These are phyloP conservation scores for Ceratobasidium sp. DNA, from an alignment of 1,284 basidiomycete species.

Conservation along the genomic window DNA sequence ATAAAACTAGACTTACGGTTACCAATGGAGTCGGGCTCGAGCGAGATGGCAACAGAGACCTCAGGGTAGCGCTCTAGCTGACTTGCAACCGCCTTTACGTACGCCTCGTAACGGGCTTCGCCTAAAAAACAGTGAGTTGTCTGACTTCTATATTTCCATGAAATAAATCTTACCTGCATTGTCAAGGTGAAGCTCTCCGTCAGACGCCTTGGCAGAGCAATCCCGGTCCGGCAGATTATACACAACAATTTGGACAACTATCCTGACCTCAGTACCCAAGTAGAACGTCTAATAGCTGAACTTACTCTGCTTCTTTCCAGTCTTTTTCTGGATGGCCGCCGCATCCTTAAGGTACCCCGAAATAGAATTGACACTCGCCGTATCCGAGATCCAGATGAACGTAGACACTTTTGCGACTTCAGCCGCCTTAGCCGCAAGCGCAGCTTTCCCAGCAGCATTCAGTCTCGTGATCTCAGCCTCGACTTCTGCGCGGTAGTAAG, in stretches of 20 bases:
- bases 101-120: conserved; percentile 45
- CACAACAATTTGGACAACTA: conserved; percentile 44
- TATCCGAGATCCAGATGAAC: conserved; percentile 44
- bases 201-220: conserved; percentile 46
- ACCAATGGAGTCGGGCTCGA: conserved; percentile 46
- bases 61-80: conserved; percentile 44
- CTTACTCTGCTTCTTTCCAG: conserved; percentile 41
- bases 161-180: conserved; percentile 33
- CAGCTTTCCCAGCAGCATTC: conserved; percentile 36
- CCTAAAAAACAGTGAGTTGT: conserved; percentile 13
- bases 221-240: conserved; percentile 47
- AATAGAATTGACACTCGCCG: conserved; percentile 28
- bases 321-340: conserved; percentile 26
- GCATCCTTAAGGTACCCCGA: conserved; percentile 42
- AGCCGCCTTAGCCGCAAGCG: conserved; percentile 41
- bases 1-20: conserved; percentile 35
- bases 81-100: conserved; percentile 42
- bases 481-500: conserved; percentile 22
- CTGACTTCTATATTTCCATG: background rate
- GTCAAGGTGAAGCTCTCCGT: conserved; percentile 41
- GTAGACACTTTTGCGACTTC: conserved; percentile 43
- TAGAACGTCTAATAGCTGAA: background rate
- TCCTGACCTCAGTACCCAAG: background rate
- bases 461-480: conserved; percentile 34
- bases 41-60: conserved; percentile 43